Base-by-base conservation (phyloP, 495 filamentous ascomycete species). In the Penicillium coffeae region DNA sequence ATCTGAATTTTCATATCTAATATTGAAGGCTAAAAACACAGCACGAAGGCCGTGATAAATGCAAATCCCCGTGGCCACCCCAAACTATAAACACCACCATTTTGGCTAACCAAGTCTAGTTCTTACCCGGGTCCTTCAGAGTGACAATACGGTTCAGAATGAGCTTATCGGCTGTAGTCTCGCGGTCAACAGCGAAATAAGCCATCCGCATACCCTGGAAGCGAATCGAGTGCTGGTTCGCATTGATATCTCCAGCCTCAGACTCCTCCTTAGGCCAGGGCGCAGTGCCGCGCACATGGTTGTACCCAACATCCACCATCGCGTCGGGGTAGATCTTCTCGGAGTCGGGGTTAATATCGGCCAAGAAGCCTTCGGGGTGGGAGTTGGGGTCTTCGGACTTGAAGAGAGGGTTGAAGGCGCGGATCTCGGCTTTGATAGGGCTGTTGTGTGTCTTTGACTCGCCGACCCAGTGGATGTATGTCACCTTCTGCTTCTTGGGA, bases 131-230 rank as follows among this genome's bases (percentile, higher is more conserved):
- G 57, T 97, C 91, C 75, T 96, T 96, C 55, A 98, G 72, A 34
- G 84, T 86, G 30, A 96, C 91, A 59, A 98, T 96, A 34, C 89
- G 79, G 70, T 96, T 98, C 21, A 98, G 68, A 46, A 97, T 81
- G 39, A 96, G 69, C 59, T 82, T 86, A 25, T 85, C 85, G 22
- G 81, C 80, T 2, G 78, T 86, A n/a, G 78, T 83, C 58, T 95
- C 91, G 7, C 77, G 78, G 63, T 98, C 93, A 61, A 95, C 65
- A 30, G 82, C 71, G 70, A 77, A 96, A 64, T 96, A 98, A 10
- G 83, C 93, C 41, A 91, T 84, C 15, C 94, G 79, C 79, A 96
- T 81, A 10, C 81, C 93, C 72, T 98, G 94, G 78, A 98, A 98
- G 15, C 94, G 75, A 1, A 96, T 85, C 38, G 79, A 84, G 65